Base-by-base conservation (phyloP, 108 stramenopile species). In the Mayamaea pseudoterrestris region DNA sequence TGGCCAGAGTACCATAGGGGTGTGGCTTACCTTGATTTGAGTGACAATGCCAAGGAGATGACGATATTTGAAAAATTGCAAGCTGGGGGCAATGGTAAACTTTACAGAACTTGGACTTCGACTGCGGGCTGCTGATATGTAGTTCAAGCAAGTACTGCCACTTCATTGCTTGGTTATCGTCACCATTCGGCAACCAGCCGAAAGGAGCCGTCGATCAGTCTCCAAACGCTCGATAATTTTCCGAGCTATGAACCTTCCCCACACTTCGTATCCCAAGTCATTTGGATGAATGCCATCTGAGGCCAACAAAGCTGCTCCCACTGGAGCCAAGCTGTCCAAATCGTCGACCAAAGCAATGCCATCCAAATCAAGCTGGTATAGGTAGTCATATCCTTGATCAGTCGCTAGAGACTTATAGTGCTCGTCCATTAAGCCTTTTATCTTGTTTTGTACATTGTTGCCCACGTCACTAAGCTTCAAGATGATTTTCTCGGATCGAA, bases 261-360 rank as follows among this genome's bases (percentile, higher is more conserved):
- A 81, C 32, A 70, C 54, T 37, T 76, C 74, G 35, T 76, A 81
- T 13, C 80, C 75, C 42, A 65, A 63, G 34, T 82, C 75, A 50
- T 68, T 82, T 0, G 75, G 75, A 58, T 82, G 80, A 12, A 77
- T 60, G 43, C 44, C 44, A 44, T 82, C 80, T 5, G 58, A 32
- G 8, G 73, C 51, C 16, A 82, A 44, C 20, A 77, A 23, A 1
- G 22, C 1, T n/a, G 41, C 22, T 17, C 23, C 43, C 18, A 5
- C 16, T 17, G 11, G 14, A 49, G 40, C 22, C 7, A 13, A 27
- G 35, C 9, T 58, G 3, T 31, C 29, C 20, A 18, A 42, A 28
- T 43, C 22, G 16, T 14, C 23, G 22, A 22, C 29, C 28, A 42
- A 24, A 25, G 35, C 44, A 26, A 44, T 25, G n/a, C n/a, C 23